Evolutionary conservation across 768 basidiomycete genomes (phyloP), one percentile per base, ranked within the genome.

Genomic region (Chalciporus chontae): DNA sequence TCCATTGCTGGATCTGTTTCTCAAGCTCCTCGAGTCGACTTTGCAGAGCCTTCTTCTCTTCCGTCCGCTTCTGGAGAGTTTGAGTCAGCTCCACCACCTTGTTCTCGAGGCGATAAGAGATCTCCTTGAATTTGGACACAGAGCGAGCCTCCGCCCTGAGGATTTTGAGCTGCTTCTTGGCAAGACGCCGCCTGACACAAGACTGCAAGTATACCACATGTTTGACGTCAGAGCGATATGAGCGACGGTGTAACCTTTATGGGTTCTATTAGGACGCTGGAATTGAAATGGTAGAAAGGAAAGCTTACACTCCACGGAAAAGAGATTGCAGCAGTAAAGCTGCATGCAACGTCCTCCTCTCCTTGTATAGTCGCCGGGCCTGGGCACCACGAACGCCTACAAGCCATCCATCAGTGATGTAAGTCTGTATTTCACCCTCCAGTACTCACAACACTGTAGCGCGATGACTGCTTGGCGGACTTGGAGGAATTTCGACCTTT

Each of bases 31-130:
- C 67, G 40, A 98, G 76, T 60, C 84, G 83, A n/a, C 70, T 73
- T 56, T 87, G 84, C 39, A 98, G 73, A 47, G 84, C 85, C 70
- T 90, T 94, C 74, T 90, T 93, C 73, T 99, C 95, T 51, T 82
- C 80, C 3, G 86, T 94, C 41, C 95, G 85, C 62, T 79, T 85
- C 69, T 97, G 96, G 11, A 99, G 79, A 14, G 74, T 83, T 66
- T 99, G 96, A 0, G 96, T 98, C 54, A 99, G 86, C 66, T 98
- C 95, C 51, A 99, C 92, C 39, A 99, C 96, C 73, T 98, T 99
- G 78, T 98, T 99, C 74, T 99, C 96, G 48, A 99, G 78, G 58
- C 83, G 84, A 65, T 98, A 98, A 0, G 95, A 97, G 57, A 95
- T 96, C 71, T 96, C 94, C 73, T 96, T 97, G 83, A 95, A 97